These are phyloP conservation scores for Pichia deserticola DNA, from an alignment of 805 yeast genomes.

Conservation along the genomic window DNA sequence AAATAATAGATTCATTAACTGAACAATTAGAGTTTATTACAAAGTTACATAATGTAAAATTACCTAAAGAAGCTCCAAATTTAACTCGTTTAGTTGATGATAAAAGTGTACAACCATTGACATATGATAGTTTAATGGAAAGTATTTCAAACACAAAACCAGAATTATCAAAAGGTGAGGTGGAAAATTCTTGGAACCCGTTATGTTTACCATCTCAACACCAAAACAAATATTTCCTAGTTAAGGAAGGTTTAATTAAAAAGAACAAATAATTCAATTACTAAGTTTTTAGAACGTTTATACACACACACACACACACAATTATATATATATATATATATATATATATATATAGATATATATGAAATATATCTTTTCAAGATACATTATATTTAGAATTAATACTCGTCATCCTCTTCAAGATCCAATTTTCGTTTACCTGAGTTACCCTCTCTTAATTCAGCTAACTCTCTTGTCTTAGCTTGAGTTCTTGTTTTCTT, in stretches of 20 bases:
- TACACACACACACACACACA: no score
- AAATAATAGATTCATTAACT: slow-evolving; percentile 30
- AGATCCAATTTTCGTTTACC: slow-evolving; percentile 68
- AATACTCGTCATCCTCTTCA: slow-evolving; percentile 37
- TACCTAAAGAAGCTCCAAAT: slow-evolving; percentile 9
- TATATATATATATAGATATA: neutral
- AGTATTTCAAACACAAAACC: slow-evolving; percentile 19
- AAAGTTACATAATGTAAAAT: slow-evolving; percentile 32
- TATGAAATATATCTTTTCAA: no score
- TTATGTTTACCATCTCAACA: slow-evolving; percentile 26
- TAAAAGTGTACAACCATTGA: slow-evolving; percentile 16
- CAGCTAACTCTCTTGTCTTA: slow-evolving; percentile 66
- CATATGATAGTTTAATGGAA: slow-evolving; percentile 25
- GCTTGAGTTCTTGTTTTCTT: slow-evolving; percentile 76
- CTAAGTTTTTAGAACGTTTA: neutral
- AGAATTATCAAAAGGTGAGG: slow-evolving; percentile 34
- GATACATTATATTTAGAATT: neutral
- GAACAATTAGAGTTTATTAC: slow-evolving; percentile 46
- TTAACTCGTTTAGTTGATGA: slow-evolving; percentile 27
- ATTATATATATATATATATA: neutral
- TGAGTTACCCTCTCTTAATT: slow-evolving; percentile 49
- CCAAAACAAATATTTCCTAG: slow-evolving; percentile 34
- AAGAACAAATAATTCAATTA: slow-evolving; percentile 18
- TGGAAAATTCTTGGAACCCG: slow-evolving; percentile 36
- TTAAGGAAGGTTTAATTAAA: slow-evolving; percentile 41